Percentiles rank a stretch among this genome's conserved stretches.
These are phyloP conservation scores for Inonotus hispidus DNA, from an alignment of 1,284 basidiomycete species.

Conservation along the genomic window DNA sequence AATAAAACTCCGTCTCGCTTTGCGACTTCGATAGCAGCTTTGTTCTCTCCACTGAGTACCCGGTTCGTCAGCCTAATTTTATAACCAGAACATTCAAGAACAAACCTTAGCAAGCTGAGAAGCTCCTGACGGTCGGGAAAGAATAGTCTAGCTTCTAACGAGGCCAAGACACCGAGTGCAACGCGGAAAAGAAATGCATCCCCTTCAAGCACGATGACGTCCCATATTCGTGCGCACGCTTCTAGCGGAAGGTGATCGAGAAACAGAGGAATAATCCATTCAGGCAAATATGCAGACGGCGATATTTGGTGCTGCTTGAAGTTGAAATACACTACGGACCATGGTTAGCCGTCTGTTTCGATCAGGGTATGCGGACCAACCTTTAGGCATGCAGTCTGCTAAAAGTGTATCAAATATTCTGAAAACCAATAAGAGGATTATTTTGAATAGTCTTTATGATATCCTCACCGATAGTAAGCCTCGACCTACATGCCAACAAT, in stretches of 20 bases:
- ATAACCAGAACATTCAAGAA: neutral
- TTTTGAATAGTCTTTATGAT: conserved; percentile 12
- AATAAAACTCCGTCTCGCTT: conserved; percentile 56
- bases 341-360: neutral
- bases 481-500: conserved; percentile 50
- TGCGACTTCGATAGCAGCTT: conserved; percentile 77
- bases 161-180: conserved; percentile 76
- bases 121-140: conserved; percentile 78
- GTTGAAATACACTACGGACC: conserved; percentile 78
- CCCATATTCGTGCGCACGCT: conserved; percentile 84
- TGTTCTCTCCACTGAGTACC: conserved; percentile 65
- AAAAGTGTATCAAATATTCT: conserved; percentile 92
- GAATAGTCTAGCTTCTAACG: conserved; percentile 83
- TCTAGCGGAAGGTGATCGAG: conserved; percentile 86
- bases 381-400: conserved; percentile 92
- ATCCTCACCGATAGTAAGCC: conserved; percentile 46
- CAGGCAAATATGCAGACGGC: conserved; percentile 68
- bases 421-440: conserved; percentile 6
- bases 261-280: conserved; percentile 82
- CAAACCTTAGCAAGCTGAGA: conserved; percentile 63
- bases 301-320: conserved; percentile 90
- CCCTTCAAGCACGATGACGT: conserved; percentile 83
- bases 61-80: conserved; percentile 4
- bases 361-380: conserved; percentile 33
- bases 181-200: conserved; percentile 83